Evolutionary conservation across 257 asterid species (phyloP).

Genomic region (Nicotiana benthamiana): DNA sequence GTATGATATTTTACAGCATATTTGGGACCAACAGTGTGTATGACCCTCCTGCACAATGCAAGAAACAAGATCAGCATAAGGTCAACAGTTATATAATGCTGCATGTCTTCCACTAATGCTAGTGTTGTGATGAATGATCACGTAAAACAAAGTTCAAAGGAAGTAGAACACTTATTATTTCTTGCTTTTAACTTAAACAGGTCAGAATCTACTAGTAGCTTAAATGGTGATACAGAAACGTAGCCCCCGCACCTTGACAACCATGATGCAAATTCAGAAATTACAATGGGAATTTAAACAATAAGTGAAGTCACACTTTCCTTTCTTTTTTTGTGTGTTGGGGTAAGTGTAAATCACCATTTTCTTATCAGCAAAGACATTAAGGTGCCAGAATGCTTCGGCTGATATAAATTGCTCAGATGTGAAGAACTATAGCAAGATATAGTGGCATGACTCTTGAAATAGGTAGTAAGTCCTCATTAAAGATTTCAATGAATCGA

Average conservation of each 20-base stretch:
- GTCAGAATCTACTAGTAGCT: not conserved
- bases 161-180: not conserved
- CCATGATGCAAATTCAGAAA: not conserved
- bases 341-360: not conserved
- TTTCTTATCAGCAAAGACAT: not conserved
- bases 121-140: not conserved
- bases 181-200: not conserved
- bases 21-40: constrained; percentile 98
- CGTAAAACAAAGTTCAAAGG: not conserved
- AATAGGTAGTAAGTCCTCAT: not conserved
- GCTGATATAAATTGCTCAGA: not conserved
- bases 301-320: not conserved
- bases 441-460: not conserved
- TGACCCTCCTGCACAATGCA: constrained; percentile 67
- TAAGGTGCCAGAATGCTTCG: not conserved
- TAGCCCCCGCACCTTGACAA: not conserved
- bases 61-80: constrained; percentile 4
- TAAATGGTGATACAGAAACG: not conserved
- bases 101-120: not conserved
- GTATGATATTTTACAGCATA: constrained; percentile 95
- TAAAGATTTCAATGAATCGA: not conserved
- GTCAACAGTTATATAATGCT: not conserved
- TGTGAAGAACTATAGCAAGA: not conserved
- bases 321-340: not conserved
- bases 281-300: not conserved